Percentiles rank a stretch among this genome's conserved stretches.
Evolutionary conservation across 2,329 filamentous ascomycete species (phyloP).

Genomic region (Aspergillus piperis): DNA sequence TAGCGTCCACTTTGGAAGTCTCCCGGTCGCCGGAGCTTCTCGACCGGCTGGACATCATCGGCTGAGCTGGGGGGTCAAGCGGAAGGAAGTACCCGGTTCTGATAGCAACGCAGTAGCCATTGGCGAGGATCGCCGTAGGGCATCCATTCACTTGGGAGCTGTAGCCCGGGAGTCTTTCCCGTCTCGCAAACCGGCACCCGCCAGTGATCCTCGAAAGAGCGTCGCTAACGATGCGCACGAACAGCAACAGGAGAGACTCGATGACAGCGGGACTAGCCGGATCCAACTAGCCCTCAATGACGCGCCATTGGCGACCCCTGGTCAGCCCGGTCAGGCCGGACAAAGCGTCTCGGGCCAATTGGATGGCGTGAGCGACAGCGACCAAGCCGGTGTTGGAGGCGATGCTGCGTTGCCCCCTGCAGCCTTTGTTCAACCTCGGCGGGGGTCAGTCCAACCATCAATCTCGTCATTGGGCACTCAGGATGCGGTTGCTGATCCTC

Average conservation of each 20-base stretch:
- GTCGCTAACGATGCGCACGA: not conserved
- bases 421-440: conserved; percentile 11
- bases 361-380: not conserved
- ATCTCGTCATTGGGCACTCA: conserved; percentile 30
- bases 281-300: conserved; percentile 4
- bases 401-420: conserved; percentile 4
- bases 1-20: conserved; percentile 26
- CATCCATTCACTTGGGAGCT: not conserved
- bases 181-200: not conserved
- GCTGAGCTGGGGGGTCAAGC: conserved; percentile 8
- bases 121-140: not conserved
- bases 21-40: conserved; percentile 19
- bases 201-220: not conserved
- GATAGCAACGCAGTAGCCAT: not conserved
- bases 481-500: conserved; percentile 17
- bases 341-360: not conserved
- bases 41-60: conserved; percentile 12
- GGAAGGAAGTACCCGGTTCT: conserved; percentile 4
- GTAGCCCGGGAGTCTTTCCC: not conserved
- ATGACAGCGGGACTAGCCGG: not conserved
- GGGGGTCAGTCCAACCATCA: conserved; percentile 16
- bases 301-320: not conserved
- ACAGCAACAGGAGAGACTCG: not conserved
- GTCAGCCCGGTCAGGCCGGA: not conserved
- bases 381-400: not conserved